Base-by-base conservation (phyloP, 108 stramenopile species). In the Aurantiochytrium sp. region DNA sequence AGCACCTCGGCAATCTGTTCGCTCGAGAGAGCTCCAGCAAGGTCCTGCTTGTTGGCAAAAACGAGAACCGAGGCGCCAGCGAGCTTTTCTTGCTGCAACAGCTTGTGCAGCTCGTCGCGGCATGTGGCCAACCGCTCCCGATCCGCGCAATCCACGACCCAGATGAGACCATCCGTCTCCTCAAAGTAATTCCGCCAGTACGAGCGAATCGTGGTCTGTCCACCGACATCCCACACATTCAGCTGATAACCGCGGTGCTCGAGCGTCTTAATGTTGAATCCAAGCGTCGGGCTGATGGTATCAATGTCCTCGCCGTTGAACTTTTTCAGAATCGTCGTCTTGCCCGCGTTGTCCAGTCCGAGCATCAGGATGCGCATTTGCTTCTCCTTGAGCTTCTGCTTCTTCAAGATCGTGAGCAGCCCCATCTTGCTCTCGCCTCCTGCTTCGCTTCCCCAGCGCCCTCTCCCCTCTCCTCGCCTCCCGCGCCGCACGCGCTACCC, bases 141-240 rank as follows among this genome's bases (percentile, higher is more conserved):
- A 88, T 99, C 99, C 16, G 95, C 93, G 72, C 94, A 95, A 90
- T 99, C 99, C 43, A 99, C 97, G 4, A 99, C 99, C 98, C 98
- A 99, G 59, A 99, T 96, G 51, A 99, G 44, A 5, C 98, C 99
- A 92, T 99, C 99, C 42, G 99, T 99, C 71, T 94, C 88, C 91
- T 99, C 99, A 91, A 99, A 99, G 89, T 99, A 99, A 88, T 99
- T 99, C 6, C 98, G 89, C 99, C 99, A 99, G 94, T 99, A 99
- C 18, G 98, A 96, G 2, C 99, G 96, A 57, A 99, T 99, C 4
- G 98, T 97, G 72, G 96, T 96, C 94, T 99, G 99, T 5, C 99
- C 99, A 21, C 99, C 99, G 45, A 99, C 97, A 89, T 99, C 99
- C 99, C 99, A 99, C 5, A 94, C 71, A 73, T 94, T 94, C 21